These are phyloP conservation scores for Diaporthe nobilis DNA, from an alignment of 2,329 filamentous ascomycete genomes.

Conservation along the genomic window DNA sequence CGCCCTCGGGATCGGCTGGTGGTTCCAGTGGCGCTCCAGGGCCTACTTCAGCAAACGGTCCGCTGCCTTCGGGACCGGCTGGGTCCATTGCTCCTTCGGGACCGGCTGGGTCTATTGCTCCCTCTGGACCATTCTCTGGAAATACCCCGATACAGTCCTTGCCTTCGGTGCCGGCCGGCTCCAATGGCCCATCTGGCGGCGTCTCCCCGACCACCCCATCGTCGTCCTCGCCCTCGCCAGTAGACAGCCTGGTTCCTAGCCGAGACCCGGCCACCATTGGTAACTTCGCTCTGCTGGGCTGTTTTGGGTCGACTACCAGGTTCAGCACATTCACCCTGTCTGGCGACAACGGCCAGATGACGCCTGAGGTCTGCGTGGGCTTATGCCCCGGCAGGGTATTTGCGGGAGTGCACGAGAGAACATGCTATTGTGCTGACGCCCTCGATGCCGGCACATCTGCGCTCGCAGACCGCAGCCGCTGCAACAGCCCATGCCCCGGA, in stretches of 20 bases:
- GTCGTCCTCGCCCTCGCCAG: slow-evolving; percentile 28
- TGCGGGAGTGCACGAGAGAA: slow-evolving; percentile 38
- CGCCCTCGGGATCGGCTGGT: slow-evolving; percentile 1
- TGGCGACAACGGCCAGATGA: slow-evolving; percentile 32
- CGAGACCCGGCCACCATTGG: slow-evolving; percentile 37
- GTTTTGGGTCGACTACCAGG: slow-evolving; percentile 57
- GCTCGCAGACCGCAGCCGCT: slow-evolving; percentile 49
- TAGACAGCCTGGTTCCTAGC: slow-evolving; percentile 33
- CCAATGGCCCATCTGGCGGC: slow-evolving; percentile 6
- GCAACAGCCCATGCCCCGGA: slow-evolving; percentile 59
- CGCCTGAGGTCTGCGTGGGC: slow-evolving; percentile 37
- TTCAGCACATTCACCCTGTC: slow-evolving; percentile 60
- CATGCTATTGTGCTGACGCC: slow-evolving; percentile 61
- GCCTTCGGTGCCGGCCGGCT: not conserved
- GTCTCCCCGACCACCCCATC: slow-evolving; percentile 16
- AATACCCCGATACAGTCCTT: not conserved
- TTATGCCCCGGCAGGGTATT: slow-evolving; percentile 32
- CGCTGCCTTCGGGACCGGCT: not conserved
- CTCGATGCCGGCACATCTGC: slow-evolving; percentile 58
- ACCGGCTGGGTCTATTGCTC: not conserved
- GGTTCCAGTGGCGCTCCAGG: not conserved
- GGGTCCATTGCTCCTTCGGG: not conserved
- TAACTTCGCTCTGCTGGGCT: slow-evolving; percentile 42
- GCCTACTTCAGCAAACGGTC: not conserved
- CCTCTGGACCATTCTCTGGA: not conserved